These are phyloP conservation scores for Croton setiger DNA, from an alignment of 441 rosid genomes.

Conservation along the genomic window DNA sequence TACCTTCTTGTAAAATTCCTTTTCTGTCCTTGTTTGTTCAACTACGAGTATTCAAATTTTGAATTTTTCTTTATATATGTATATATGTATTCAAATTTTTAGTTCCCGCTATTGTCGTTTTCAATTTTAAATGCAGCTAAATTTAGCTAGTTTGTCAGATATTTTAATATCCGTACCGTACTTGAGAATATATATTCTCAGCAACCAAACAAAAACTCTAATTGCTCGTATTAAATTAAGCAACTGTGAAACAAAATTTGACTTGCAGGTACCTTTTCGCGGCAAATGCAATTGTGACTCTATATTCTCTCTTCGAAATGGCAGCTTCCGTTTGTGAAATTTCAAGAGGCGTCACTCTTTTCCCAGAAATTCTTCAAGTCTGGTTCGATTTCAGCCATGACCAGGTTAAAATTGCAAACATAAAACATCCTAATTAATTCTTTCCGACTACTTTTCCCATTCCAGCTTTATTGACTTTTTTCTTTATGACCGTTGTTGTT, in stretches of 20 bases:
- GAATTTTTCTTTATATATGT: background rate
- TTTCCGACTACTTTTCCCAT: background rate
- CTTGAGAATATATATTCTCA: too few relatives aligned
- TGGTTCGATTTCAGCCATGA: constrained; percentile 98
- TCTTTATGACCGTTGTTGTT: too few relatives aligned
- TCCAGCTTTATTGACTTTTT: background rate
- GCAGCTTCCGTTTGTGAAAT: constrained; percentile 81
- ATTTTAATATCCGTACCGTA: background rate
- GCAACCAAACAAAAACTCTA: constrained; percentile 1
- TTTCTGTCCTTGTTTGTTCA: background rate
- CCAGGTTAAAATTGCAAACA: constrained; percentile 42
- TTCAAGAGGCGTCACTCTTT: constrained; percentile 56
- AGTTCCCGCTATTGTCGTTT: background rate
- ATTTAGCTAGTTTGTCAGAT: background rate
- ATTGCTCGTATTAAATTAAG: background rate
- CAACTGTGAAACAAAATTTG: background rate
- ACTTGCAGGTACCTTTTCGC: constrained; percentile 64
- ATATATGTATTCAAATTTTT: too few relatives aligned
- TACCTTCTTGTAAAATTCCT: background rate
- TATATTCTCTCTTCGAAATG: constrained; percentile 80
- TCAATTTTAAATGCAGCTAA: background rate
- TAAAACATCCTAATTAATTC: background rate
- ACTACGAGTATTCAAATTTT: background rate
- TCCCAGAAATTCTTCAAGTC: constrained; percentile 77
- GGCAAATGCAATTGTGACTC: constrained; percentile 75